Conservation (phyloP, 2,329 filamentous ascomycete species). For the Tolypocladium capitatum region DNA sequence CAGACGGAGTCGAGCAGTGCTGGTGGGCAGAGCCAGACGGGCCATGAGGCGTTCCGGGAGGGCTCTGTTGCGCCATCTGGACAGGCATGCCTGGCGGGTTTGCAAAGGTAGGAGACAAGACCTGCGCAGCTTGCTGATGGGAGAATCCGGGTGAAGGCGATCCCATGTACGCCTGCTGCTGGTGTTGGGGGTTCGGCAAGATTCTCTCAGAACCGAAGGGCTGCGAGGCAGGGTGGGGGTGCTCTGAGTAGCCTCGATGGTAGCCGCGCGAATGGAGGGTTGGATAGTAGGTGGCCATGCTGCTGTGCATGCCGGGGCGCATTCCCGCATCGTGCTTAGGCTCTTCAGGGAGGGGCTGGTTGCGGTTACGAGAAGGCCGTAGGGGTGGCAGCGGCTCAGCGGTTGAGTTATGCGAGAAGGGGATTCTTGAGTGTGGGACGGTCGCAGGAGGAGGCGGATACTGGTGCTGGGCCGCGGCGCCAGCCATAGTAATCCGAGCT, state of each 20-base stretch:
- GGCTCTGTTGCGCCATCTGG: conserved; percentile 21
- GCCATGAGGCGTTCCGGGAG: conserved; percentile 20
- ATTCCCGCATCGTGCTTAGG: conserved; percentile 17
- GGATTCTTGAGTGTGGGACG: conserved; percentile 15
- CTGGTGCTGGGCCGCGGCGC: conserved; percentile 8
- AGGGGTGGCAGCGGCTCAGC: conserved; percentile 25
- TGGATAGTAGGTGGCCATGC: conserved; percentile 18
- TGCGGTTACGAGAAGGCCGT: conserved; percentile 22
- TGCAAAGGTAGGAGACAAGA: conserved; percentile 24
- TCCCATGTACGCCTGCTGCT: conserved; percentile 15
- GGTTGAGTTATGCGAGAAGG: conserved; percentile 21
- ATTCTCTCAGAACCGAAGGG: conserved; percentile 18
- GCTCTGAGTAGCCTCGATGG: conserved; percentile 17
- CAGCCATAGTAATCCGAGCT: background rate
- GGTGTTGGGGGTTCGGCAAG: conserved; percentile 18
- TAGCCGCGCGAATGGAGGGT: conserved; percentile 16
- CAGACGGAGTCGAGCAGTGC: conserved; percentile 24
- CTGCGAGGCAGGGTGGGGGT: conserved; percentile 15
- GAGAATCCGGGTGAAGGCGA: conserved; percentile 15
- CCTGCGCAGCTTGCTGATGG: conserved; percentile 14
- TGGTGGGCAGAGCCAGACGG: conserved; percentile 17
- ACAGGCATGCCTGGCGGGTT: conserved; percentile 15
- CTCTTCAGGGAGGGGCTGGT: conserved; percentile 21
- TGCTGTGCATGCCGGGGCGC: conserved; percentile 14
- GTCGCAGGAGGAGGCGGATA: conserved; percentile 11